Conservation (phyloP, 2,329 filamentous ascomycete genomes). For the Ceratocystis cacaofunesta region DNA sequence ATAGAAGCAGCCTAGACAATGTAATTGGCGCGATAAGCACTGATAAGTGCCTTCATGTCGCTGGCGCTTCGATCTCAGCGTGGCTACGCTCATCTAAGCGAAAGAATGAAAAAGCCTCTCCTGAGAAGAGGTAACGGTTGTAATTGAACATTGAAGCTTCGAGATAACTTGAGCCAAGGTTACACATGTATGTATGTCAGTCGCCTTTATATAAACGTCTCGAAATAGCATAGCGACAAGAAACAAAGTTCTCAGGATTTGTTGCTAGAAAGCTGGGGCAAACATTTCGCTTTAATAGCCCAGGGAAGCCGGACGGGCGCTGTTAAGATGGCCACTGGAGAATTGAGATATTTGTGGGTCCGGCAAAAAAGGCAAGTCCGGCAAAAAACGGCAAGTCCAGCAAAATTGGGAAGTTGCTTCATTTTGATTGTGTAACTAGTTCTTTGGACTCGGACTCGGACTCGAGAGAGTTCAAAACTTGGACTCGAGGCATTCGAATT, state of each 20-base stretch:
- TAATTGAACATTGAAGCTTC: neutral
- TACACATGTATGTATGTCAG: neutral
- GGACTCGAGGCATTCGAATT: neutral
- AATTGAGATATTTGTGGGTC: neutral
- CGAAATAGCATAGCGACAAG: too few species aligned
- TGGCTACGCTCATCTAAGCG: neutral
- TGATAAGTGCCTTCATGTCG: neutral
- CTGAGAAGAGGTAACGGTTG: neutral
- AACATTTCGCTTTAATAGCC: neutral
- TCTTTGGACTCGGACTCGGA: neutral
- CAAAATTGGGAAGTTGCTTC: neutral
- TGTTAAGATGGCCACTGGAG: neutral
- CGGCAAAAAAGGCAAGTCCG: slow-evolving; percentile 5
- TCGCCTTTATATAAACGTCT: too few species aligned
- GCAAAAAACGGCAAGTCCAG: neutral
- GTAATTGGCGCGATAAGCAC: neutral
- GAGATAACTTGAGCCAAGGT: neutral
- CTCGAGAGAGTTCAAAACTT: neutral
- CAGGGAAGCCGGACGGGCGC: neutral
- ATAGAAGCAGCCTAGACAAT: neutral
- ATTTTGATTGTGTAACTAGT: neutral
- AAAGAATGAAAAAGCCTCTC: too few species aligned
- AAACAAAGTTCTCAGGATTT: neutral
- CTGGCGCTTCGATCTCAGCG: neutral
- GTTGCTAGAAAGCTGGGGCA: neutral